Conservation (phyloP, 2,329 filamentous ascomycete species). For the Pseudogymnoascus sp. region DNA sequence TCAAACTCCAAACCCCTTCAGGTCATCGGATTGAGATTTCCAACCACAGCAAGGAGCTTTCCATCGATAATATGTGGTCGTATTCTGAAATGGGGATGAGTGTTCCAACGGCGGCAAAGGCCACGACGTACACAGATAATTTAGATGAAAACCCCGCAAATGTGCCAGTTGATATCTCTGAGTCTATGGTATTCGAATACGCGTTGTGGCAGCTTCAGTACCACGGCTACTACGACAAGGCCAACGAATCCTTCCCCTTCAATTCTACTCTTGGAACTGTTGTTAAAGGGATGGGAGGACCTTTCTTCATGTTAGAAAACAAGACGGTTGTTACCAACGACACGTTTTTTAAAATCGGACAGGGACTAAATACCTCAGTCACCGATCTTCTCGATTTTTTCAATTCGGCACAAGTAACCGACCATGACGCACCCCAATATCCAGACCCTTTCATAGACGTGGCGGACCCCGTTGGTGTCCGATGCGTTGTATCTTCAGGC, state of each 20-base stretch:
- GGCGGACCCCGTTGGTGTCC: neutral
- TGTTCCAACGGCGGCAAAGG: neutral
- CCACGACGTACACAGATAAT: neutral
- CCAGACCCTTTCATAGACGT: neutral
- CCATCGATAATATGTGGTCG: neutral
- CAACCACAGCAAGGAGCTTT: neutral
- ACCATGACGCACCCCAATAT: neutral
- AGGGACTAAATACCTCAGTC: neutral
- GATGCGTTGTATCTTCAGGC: neutral
- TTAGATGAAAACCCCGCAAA: too few species aligned
- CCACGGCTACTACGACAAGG: neutral
- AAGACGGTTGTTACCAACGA: neutral
- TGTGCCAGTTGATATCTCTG: neutral
- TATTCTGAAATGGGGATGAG: neutral
- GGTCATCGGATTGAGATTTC: neutral
- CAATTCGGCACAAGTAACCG: neutral
- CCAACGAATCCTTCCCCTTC: neutral
- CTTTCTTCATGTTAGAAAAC: neutral
- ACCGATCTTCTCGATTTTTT: neutral
- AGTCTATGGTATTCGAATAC: neutral
- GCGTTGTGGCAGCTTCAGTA: neutral
- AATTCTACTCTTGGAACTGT: neutral
- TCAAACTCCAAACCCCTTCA: neutral
- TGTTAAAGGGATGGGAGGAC: neutral
- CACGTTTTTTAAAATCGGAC: neutral